Evolutionary conservation across 495 filamentous ascomycete species (phyloP), one percentile per base, ranked within the genome.

Genomic region (Hypoxylon crocopeplum): DNA sequence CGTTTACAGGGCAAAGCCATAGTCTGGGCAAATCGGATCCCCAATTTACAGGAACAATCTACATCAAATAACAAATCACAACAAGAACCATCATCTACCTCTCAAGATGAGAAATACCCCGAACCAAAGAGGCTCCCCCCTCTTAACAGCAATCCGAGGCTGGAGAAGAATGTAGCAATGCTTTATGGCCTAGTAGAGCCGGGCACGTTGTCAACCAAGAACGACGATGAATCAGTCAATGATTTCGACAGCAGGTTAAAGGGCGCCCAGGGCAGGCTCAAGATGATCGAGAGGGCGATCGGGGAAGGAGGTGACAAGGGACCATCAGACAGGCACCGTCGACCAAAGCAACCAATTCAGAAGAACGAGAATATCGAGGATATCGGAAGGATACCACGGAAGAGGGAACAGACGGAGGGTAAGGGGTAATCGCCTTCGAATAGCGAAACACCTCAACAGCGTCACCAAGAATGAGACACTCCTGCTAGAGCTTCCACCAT

Each of bases 221-320:
- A 97, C 65, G 87, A 81, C 1, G 92, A 96, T 61, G 91, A 93
- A 37, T 85, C 88, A 4, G 89, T 96, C 15, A 85, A 86, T 19
- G 90, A 93, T 63, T 89, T 92, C 56, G 92, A 97, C 60, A 90
- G 94, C 69, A 79, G 92, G 27, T 60, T 94, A 45, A 91, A 88
- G 74, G 82, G 88, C 59, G 92, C 91, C 7, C 76, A 86, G 46
- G 84, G 86, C n/a, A 93, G 93, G 67, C 80, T 81, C 1, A 93
- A 90, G 70, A 81, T 97, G 40, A 88, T 96, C 37, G 88, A 92
- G 73, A 83, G 84, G 33, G 78, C 88, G 19, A 74, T 88, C 12
- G 86, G 87, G 0, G 89, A 91, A 59, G 69, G 66, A 4, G n/a
- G 29, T 1, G 58, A 44, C 1, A 56, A 47, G 16, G 47, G 34